phyloP scores from a whole-genome alignment of 192 early-diverging fungal species.

The Mortierella antarctica region DNA sequence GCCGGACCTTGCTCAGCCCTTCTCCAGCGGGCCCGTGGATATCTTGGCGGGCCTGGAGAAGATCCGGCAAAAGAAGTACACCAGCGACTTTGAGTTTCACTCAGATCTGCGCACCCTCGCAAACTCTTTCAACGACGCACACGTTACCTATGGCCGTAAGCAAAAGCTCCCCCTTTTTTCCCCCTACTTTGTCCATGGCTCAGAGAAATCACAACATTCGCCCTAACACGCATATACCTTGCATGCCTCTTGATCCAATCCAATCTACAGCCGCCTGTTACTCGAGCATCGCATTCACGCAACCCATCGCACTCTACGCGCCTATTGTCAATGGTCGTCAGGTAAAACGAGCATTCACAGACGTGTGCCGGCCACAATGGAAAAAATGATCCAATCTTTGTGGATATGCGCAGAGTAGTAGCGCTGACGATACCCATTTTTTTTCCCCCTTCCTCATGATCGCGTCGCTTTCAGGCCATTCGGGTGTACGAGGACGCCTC shows the following conservation, averaged over 20 bases:
- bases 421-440: background rate
- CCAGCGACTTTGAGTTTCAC: conserved; percentile 22
- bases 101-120: background rate
- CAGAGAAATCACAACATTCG: background rate
- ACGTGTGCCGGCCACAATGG: too few species aligned
- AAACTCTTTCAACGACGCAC: conserved; percentile 15
- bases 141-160: conserved; percentile 22
- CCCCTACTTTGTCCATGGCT: background rate
- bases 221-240: background rate
- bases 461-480: background rate
- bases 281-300: background rate
- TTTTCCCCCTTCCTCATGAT: background rate
- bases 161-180: background rate
- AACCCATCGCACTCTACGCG: conserved; percentile 12
- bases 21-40: conserved; percentile 16
- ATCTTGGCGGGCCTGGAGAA: background rate
- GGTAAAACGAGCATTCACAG: background rate
- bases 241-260: background rate
- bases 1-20: background rate
- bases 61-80: conserved; percentile 11
- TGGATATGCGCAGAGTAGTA: too few species aligned
- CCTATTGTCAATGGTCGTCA: conserved; percentile 19
- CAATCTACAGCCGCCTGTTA: conserved; percentile 11
- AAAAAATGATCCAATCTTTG: too few species aligned
- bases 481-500: conserved; percentile 3